Evolutionary conservation across 2,329 filamentous ascomycete species (phyloP).

Genomic region (Phialophora tarda): DNA sequence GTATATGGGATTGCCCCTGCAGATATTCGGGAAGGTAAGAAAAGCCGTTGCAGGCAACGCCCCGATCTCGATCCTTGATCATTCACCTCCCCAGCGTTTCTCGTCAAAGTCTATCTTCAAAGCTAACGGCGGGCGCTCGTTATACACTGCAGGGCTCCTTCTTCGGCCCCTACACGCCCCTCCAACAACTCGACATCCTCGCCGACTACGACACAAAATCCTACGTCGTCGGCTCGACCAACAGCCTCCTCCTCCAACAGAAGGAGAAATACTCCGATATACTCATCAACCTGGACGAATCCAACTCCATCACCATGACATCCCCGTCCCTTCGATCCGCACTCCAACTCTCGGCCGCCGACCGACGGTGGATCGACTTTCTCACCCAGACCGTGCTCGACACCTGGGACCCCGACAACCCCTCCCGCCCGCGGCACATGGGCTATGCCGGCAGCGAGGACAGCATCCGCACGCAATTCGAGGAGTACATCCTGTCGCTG

Average conservation of each 20-base stretch:
- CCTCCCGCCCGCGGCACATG: slow-evolving; percentile 87
- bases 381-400: slow-evolving; percentile 92
- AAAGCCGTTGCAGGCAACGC: not conserved
- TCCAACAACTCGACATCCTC: slow-evolving; percentile 92
- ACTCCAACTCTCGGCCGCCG: slow-evolving; percentile 78
- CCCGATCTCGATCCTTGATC: not conserved
- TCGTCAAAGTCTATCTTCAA: slow-evolving; percentile 54
- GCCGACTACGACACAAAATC: slow-evolving; percentile 95
- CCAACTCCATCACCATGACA: slow-evolving; percentile 75
- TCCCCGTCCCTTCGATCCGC: slow-evolving; percentile 78
- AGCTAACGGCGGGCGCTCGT: slow-evolving; percentile 46
- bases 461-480: slow-evolving; percentile 95
- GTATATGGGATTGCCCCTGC: slow-evolving; percentile 93
- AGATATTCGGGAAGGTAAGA: slow-evolving; percentile 88
- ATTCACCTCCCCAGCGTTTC: not conserved
- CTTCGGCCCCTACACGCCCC: slow-evolving; percentile 93
- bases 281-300: slow-evolving; percentile 85
- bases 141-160: slow-evolving; percentile 71
- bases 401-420: slow-evolving; percentile 94
- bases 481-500: slow-evolving; percentile 90
- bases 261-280: slow-evolving; percentile 96
- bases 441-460: slow-evolving; percentile 96
- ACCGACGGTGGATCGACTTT: slow-evolving; percentile 95
- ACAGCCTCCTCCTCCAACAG: slow-evolving; percentile 90
- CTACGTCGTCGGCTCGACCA: slow-evolving; percentile 96